Conservation (phyloP, 352 stramenopile species). For the Phytophthora sansomeana region DNA sequence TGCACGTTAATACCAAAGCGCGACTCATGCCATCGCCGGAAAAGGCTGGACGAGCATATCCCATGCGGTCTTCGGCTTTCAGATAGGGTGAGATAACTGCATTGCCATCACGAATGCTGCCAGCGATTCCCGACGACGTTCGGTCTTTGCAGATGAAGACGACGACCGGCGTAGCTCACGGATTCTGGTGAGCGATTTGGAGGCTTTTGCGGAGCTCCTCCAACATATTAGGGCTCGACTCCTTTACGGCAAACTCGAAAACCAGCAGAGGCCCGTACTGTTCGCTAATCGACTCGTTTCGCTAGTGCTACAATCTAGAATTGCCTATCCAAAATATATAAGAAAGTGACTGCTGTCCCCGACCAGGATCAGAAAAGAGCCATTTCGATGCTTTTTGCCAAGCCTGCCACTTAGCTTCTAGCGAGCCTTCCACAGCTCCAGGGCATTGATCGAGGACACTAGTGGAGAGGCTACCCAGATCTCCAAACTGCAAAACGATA, state of each 20-base stretch:
- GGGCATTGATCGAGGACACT: too few species aligned
- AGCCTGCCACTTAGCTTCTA: too few species aligned
- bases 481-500: too few species aligned
- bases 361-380: too few species aligned
- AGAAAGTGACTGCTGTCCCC: too few species aligned
- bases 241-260: conserved; percentile 5
- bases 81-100: conserved; percentile 37
- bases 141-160: conserved; percentile 17
- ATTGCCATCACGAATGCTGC: neutral
- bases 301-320: neutral
- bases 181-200: neutral
- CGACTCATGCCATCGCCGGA: conserved; percentile 19
- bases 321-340: too few species aligned
- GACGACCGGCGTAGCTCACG: neutral
- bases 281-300: conserved; percentile 1
- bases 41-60: conserved; percentile 33
- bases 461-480: too few species aligned
- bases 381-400: too few species aligned
- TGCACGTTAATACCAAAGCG: neutral
- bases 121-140: conserved; percentile 1
- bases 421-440: too few species aligned
- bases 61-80: conserved; percentile 6
- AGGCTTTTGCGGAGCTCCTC: conserved; percentile 11
- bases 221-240: neutral
- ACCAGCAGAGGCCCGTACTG: neutral